Base-by-base conservation (phyloP, 768 basidiomycete genomes). In the Tulasnella sp. region DNA sequence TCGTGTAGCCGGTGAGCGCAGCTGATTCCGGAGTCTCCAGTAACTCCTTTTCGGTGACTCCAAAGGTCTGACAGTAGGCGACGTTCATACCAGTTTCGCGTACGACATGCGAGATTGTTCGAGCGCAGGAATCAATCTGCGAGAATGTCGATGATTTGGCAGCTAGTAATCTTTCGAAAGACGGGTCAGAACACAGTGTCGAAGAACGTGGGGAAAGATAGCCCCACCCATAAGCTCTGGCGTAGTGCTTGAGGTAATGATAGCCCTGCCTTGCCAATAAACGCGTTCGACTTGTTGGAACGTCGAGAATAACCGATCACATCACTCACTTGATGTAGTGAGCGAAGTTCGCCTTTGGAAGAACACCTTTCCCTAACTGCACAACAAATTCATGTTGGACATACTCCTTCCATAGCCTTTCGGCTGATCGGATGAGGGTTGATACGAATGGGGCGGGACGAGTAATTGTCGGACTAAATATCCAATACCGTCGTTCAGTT, bases 351-450 rank as follows among this genome's bases (percentile, higher is more conserved):
- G 86, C 82, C 42, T 79, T 81, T 0, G 86, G 82, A 1, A 95
- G 84, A 0, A 86, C 89, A 0, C 93, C 94, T 67, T 83, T 80
- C 0, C 90, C 94, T 0, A 97, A 83, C 65, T 87, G 85, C 69
- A 83, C 82, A 35, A 95, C 92, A 75, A 96, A 98, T 1, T 90
- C 87, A 76, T 98, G 95, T 76, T 92, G 81, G 0, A 95, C 88
- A 75, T 91, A 95, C 67, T 82, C 81, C 73, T 86, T 86, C 92
- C 94, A 92, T 3, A 85, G 81, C 6, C 79, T 77, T 0, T 80
- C 78, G 16, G 85, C 86, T 44, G 84, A 81, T 62, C 84, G 81
- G 73, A 94, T 89, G 59, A 95, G 84, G 72, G 86, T 78, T 19
- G 83, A 81, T 5, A 87, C 85, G 76, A 95, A 83, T 2, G 94